A percentile compares a stretch with the other conserved stretches of the same genome.
These are phyloP conservation scores for Selenicereus undatus DNA, from an alignment of 148 eudicot genomes.

Conservation along the genomic window DNA sequence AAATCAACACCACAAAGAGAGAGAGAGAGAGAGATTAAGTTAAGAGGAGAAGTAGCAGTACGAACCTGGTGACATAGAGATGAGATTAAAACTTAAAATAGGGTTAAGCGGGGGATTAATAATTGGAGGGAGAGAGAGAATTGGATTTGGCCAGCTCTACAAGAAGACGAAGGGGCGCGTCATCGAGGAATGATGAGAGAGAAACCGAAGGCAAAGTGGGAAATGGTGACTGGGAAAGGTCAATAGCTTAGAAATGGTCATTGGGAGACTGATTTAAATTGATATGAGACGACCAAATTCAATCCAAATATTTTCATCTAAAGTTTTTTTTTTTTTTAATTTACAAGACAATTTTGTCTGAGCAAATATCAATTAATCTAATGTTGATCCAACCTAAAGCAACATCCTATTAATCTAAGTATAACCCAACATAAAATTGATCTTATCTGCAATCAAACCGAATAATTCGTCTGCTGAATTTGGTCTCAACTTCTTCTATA, in stretches of 20 bases:
- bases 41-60: not conserved
- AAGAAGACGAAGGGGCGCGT: conserved; percentile 24
- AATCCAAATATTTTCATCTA: too few species aligned
- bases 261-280: too few species aligned
- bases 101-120: not conserved
- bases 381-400: too few species aligned
- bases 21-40: not conserved
- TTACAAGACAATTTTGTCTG: too few species aligned
- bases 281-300: too few species aligned
- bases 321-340: too few species aligned
- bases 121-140: not conserved
- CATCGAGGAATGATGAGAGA: not conserved
- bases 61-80: conserved; percentile 42
- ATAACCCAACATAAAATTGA: too few species aligned
- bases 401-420: too few species aligned
- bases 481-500: too few species aligned
- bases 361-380: too few species aligned
- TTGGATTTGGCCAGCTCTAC: conserved; percentile 17
- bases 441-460: too few species aligned
- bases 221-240: conserved; percentile 9
- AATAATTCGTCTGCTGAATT: too few species aligned
- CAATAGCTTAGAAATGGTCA: not conserved
- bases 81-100: not conserved
- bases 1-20: not conserved
- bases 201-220: not conserved